Evolutionary conservation across 2,329 filamentous ascomycete genomes (phyloP).

Genomic region (Sporothrix dimorphospora): DNA sequence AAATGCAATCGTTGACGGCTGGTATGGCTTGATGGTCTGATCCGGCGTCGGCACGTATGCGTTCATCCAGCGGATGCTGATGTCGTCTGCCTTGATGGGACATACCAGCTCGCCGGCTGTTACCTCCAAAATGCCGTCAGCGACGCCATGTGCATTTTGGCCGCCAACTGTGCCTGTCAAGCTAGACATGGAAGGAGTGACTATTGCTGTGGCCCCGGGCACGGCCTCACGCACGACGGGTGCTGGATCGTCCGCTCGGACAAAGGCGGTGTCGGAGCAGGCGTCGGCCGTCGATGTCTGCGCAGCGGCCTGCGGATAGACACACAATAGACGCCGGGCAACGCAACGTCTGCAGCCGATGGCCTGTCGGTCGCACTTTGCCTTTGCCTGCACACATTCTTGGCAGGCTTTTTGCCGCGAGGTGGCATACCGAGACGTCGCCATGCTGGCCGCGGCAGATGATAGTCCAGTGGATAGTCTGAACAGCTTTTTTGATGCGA

Average conservation of each 20-base stretch:
- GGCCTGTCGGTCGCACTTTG: slow-evolving; percentile 45
- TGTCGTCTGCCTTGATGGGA: slow-evolving; percentile 51
- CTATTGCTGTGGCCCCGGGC: no score
- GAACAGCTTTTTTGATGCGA: background rate
- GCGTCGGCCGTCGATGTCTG: background rate
- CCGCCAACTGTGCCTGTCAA: background rate
- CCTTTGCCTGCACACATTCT: slow-evolving; percentile 44
- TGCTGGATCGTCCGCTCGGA: background rate
- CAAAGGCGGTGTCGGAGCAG: background rate
- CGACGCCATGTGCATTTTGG: slow-evolving; percentile 39
- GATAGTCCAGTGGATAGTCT: background rate
- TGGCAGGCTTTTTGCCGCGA: slow-evolving; percentile 48
- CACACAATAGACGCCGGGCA: slow-evolving; percentile 14
- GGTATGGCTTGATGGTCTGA: slow-evolving; percentile 49
- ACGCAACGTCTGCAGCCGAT: slow-evolving; percentile 42
- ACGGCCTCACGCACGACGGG: no score
- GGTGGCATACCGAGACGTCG: slow-evolving; percentile 40
- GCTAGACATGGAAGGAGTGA: background rate
- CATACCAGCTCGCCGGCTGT: slow-evolving; percentile 45
- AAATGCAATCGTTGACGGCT: slow-evolving; percentile 43
- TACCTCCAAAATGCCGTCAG: background rate
- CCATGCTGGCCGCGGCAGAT: slow-evolving; percentile 32
- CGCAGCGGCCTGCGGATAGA: background rate
- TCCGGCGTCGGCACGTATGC: slow-evolving; percentile 50
- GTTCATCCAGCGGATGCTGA: slow-evolving; percentile 54